Evolutionary conservation across 306 rosid species (phyloP).

Genomic region (Cicer yamashitae): DNA sequence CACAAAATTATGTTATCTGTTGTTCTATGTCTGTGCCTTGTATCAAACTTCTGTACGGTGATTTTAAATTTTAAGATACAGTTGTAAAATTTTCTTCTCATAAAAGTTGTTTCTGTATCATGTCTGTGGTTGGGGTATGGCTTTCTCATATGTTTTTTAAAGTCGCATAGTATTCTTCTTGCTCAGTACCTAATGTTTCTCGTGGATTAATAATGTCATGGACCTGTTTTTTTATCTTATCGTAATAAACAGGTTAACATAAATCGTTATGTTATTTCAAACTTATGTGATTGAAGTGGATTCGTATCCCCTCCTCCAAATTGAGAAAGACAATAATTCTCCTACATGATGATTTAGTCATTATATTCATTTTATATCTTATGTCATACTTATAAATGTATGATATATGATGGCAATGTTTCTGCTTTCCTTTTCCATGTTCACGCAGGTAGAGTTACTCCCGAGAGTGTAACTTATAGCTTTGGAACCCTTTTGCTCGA

Average conservation of each 20-base stretch:
- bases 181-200: not conserved
- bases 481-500: slow-evolving; percentile 97
- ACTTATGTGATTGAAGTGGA: slow-evolving; percentile 11
- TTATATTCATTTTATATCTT: slow-evolving; percentile 18
- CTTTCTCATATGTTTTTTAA: slow-evolving; percentile 7
- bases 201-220: not conserved
- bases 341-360: slow-evolving; percentile 7
- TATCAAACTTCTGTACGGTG: slow-evolving; percentile 10
- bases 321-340: not conserved
- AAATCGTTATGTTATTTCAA: slow-evolving; percentile 4
- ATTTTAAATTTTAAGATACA: not conserved
- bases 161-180: not conserved
- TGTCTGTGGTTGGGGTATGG: not conserved
- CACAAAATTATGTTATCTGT: slow-evolving; percentile 7
- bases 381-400: slow-evolving; percentile 15
- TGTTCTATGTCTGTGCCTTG: slow-evolving; percentile 35
- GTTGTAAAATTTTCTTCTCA: not conserved
- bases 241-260: slow-evolving; percentile 22
- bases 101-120: slow-evolving; percentile 14
- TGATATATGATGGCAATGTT: slow-evolving; percentile 31
- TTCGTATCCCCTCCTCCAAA: not conserved
- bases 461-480: slow-evolving; percentile 92
- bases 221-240: slow-evolving; percentile 17
- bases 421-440: slow-evolving; percentile 40
- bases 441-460: slow-evolving; percentile 80